Evolutionary conservation across 202 grass and related monocot genomes (phyloP), one percentile per base, ranked within the genome.

Genomic region (Schoenoplectus triqueter): DNA sequence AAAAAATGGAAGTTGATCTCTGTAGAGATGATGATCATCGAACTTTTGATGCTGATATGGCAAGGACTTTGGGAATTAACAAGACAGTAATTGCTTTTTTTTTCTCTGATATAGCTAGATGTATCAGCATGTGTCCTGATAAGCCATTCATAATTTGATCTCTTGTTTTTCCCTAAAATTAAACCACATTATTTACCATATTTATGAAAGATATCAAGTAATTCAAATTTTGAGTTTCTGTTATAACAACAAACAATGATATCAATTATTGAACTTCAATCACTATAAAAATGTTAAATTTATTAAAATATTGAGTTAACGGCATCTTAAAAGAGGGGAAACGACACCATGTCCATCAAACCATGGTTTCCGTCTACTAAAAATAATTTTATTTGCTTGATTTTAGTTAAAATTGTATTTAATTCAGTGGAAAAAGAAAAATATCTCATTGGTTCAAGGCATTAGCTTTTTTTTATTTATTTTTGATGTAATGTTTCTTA

Each of bases 1-100:
- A 87, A 59, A 88, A 92, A 84, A 87, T 98, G 82, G 95, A 98
- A 87, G 78, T 98, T 48, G 95, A 98, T 68, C 83, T 98, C 61
- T 62, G 82, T 63, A 19, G 95, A 18, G 73, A 95, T 84, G 88
- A 80, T 6, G 78, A 92, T 14, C 84, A 73, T 84, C 87, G 89
- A 86, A 93, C 94, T 85, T 98, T 92, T 88, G 91, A 98, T 48
- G 73, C 78, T 50, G 95, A 95, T 42, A 47, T 64, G 18, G 48
- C 82, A 60, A 85, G 83, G 42, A 41, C 75, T 71, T 55, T 59
- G 69, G 83, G 78, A 72, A 66, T 87, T 75, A 78, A 94, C 67
- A 95, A 92, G 69, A 92, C 91, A 85, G 95, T 91, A 78, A 69
- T 82, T 21, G 61, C 45, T 71, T 45, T 42, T 14, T 8, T 2